Base-by-base conservation (phyloP, 192 early-diverging fungal genomes). In the Podila horticola region DNA sequence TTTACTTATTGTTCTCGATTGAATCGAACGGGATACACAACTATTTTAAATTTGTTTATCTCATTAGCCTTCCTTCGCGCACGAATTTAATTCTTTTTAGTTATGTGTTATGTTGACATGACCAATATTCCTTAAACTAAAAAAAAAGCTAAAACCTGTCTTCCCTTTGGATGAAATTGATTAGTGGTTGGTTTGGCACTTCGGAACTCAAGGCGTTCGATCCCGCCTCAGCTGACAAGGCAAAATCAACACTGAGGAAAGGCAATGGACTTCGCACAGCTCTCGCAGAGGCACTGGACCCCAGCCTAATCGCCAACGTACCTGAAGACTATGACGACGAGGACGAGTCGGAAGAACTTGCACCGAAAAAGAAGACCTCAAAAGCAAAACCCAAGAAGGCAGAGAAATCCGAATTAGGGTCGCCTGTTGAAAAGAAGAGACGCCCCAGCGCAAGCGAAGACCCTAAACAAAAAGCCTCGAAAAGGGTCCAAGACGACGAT, bases 161-260 rank as follows among this genome's bases (percentile, higher is more conserved):
- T 24, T 24, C 52, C 5, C 52, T 24, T 24, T 26, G 2, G 24
- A n/a, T 52, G 19, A 52, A 52, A 15, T 20, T 8, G 24, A 20
- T 55, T 79, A 84, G 83, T 71, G 83, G 83, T n/a, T 84, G 83
- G 83, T 79, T 84, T 48, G 75, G 83, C 7, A 33, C 66, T 1
- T 60, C 67, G 36, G 83, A 84, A 60, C 61, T 84, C 45, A 79
- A 75, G 58, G 49, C 72, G 2, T 75, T 84, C 31, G 83, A 84
- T 51, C 62, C 74, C 13, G 45, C 63, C 28, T 64, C 74, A 13
- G 74, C 74, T 30, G 74, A 76, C 55, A 76, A 76, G 45, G 58
- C 74, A 66, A 76, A 66, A 20, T 15, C 45, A 17, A 29, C 67
- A 22, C 45, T 70, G 17, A 76, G 66, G 63, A 76, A 70, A 66